Evolutionary conservation across 805 yeast genomes (phyloP).

Genomic region (Teunomyces pallodes): DNA sequence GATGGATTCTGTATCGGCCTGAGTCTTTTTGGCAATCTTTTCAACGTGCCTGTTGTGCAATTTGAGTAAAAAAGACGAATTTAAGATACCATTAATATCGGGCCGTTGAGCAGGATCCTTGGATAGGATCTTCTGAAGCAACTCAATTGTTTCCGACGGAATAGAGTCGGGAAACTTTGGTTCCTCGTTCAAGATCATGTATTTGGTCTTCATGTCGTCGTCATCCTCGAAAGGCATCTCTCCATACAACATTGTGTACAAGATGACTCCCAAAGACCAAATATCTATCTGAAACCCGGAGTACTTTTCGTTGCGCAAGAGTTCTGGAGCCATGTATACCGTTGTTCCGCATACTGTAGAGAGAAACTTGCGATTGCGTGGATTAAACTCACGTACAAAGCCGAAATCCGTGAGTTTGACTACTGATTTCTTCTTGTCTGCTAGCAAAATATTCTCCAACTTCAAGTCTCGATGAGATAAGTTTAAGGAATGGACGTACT

Average conservation of each 20-base stretch:
- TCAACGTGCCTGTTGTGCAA: conserved; percentile 25
- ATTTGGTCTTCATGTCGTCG: conserved; percentile 59
- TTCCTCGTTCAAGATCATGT: conserved; percentile 59
- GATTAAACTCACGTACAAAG: conserved; percentile 73
- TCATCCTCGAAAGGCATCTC: conserved; percentile 92
- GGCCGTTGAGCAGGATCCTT: conserved; percentile 72
- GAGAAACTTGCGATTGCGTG: conserved; percentile 46
- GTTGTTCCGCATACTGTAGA: conserved; percentile 92
- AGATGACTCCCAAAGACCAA: conserved; percentile 89
- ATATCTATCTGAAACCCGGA: conserved; percentile 80
- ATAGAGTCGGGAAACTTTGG: conserved; percentile 55
- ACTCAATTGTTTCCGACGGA: conserved; percentile 46
- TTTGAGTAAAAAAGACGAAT: conserved; percentile 35
- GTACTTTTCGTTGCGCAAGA: conserved; percentile 65
- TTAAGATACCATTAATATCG: conserved; percentile 33
- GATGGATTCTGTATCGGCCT: conserved; percentile 34
- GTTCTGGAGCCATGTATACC: conserved; percentile 96
- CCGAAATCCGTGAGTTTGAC: conserved; percentile 92
- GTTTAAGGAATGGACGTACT: conserved; percentile 72
- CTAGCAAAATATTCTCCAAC: conserved; percentile 70
- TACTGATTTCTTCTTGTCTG: conserved; percentile 50
- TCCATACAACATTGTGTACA: conserved; percentile 82
- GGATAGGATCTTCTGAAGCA: conserved; percentile 54
- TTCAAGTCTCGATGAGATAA: conserved; percentile 84
- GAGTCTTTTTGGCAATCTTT: conserved; percentile 13